Conservation (phyloP, 2,329 filamentous ascomycete species). For the Fusarium solani-melongenae region DNA sequence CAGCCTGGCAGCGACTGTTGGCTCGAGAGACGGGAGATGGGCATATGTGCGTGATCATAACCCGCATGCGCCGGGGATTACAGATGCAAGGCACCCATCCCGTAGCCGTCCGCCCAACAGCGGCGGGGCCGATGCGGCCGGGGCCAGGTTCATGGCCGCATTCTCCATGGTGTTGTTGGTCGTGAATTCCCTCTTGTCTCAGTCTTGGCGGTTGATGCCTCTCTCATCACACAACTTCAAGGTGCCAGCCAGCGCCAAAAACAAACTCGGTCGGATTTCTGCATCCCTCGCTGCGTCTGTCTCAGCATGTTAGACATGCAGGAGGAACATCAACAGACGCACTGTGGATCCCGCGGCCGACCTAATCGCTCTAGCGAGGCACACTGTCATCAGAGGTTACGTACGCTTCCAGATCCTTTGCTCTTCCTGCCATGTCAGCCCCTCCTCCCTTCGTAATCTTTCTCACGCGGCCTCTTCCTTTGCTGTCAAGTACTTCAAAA, state of each 20-base stretch:
- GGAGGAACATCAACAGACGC: background rate
- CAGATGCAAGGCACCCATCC: background rate
- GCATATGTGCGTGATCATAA: background rate
- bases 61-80: background rate
- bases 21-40: background rate
- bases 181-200: background rate
- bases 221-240: background rate
- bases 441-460: background rate
- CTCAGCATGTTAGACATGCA: background rate
- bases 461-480: background rate
- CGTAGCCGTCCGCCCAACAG: background rate
- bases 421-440: background rate
- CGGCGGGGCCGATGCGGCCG: background rate
- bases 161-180: background rate
- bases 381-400: background rate
- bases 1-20: background rate
- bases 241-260: background rate
- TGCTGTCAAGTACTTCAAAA: background rate
- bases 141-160: background rate
- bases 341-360: background rate
- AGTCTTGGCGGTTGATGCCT: background rate
- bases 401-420: background rate
- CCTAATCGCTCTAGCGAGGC: background rate
- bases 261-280: background rate
- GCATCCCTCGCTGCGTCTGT: background rate